Evolutionary conservation across 2,329 filamentous ascomycete genomes (phyloP), one percentile per base, ranked within the genome.

Genomic region (Alternaria gaisen): DNA sequence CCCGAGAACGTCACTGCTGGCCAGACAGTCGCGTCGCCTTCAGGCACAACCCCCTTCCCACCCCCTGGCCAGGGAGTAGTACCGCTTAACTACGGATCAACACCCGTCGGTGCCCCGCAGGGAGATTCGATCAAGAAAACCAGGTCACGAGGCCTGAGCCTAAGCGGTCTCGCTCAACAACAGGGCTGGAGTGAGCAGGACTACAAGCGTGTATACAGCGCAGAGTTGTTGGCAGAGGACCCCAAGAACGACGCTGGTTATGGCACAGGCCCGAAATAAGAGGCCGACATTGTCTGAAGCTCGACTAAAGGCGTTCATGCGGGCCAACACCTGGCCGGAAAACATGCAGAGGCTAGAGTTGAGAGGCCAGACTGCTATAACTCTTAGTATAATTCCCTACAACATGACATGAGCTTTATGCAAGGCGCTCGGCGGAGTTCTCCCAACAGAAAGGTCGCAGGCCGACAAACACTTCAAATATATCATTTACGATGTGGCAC

Each of bases 151-250:
- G 76, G 75, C 1, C 57, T 78, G 55, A 77, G 73, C 44, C 56
- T 79, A 16, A 73, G 69, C 3, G 56, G 60, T 16, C 56, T 79
- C 50, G 75, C 70, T 1, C 67, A 73, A 30, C 64, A 74, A 52
- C 73, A 74, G 56, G 73, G 73, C 41, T 79, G 75, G 75, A 77
- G 53, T 46, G 72, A 74, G 60, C 72, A 78, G 62, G 76, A 79
- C 36, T 69, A 68, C 56, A 79, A 74, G 63, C 71, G 74, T 38
- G 51, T 77, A 10, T 76, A 70, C 46, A 77, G 64, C 53, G 62
- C 65, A 5, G 60, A 63, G 20, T 43, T 77, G 61, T 67, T 70
- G 59, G 69, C 66, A 42, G 65, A 66, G 26, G 64, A 68, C 22
- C 69, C 67, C 3, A 68, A 71, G 34, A 61, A 65, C 7, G 60